Evolutionary conservation across 768 basidiomycete genomes (phyloP).

Genomic region (Panaeolus papilionaceus): DNA sequence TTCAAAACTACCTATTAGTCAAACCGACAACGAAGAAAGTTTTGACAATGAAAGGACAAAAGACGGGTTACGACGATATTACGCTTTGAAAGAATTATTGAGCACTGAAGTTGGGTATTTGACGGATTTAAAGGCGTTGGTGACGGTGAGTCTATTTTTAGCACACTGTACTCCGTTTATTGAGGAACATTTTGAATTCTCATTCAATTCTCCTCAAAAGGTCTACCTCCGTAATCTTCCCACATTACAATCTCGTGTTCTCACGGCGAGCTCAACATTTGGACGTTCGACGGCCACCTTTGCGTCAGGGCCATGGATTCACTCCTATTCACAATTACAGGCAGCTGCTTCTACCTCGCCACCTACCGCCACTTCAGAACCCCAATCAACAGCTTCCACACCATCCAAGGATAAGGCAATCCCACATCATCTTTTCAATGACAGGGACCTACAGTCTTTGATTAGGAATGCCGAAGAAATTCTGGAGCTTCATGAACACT

Average conservation of each 20-base stretch:
- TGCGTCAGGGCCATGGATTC: slow-evolving; percentile 50
- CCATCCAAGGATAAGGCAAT: slow-evolving; percentile 34
- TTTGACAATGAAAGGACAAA: slow-evolving; percentile 43
- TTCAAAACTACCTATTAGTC: not conserved
- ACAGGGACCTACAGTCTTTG: slow-evolving; percentile 61
- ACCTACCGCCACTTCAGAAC: slow-evolving; percentile 33
- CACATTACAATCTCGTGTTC: slow-evolving; percentile 48
- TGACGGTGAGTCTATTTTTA: slow-evolving; percentile 57
- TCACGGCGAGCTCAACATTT: slow-evolving; percentile 42
- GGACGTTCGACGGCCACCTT: slow-evolving; percentile 50
- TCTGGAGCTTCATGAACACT: slow-evolving; percentile 69
- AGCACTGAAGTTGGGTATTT: slow-evolving; percentile 87
- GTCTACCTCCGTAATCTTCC: slow-evolving; percentile 69
- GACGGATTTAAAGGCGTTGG: slow-evolving; percentile 76
- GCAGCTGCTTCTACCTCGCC: slow-evolving; percentile 33
- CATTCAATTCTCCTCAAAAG: slow-evolving; percentile 41
- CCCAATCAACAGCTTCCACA: slow-evolving; percentile 25
- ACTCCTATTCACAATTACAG: slow-evolving; percentile 46
- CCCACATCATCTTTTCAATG: slow-evolving; percentile 59
- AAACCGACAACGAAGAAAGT: slow-evolving; percentile 28
- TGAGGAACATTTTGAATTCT: slow-evolving; percentile 11
- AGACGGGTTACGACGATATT: slow-evolving; percentile 59
- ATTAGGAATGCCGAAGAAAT: slow-evolving; percentile 74
- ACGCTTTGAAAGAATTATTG: slow-evolving; percentile 86
- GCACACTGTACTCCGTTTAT: not conserved